Conservation (phyloP, 2,329 filamentous ascomycete genomes). For the Claviceps maximensis region DNA sequence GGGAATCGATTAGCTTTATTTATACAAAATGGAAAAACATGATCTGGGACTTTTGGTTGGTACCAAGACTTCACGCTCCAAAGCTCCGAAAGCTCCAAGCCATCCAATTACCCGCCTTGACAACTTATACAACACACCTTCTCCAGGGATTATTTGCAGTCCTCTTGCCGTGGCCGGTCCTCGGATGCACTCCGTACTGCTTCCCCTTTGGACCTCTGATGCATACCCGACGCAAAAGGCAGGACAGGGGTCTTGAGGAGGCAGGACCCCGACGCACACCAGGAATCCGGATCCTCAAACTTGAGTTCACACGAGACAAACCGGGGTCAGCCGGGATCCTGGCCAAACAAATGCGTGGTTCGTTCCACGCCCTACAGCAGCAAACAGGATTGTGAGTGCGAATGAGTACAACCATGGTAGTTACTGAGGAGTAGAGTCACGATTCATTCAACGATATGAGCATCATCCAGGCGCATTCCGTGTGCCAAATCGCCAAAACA, state of each 20-base stretch:
- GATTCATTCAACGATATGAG: too few relatives aligned
- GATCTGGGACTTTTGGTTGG: not conserved
- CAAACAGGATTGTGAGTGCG: not conserved
- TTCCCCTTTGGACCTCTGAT: too few relatives aligned
- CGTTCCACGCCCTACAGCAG: not conserved
- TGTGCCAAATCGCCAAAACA: too few relatives aligned
- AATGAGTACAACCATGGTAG: not conserved
- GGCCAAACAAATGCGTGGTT: not conserved
- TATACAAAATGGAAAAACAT: not conserved
- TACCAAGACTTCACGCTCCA: not conserved
- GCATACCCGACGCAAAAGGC: not conserved
- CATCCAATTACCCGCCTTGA: not conserved
- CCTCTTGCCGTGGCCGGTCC: not conserved
- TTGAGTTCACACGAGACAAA: not conserved
- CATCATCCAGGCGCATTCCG: too few relatives aligned
- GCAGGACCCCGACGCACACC: not conserved
- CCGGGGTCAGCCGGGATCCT: not conserved
- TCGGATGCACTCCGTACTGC: not conserved
- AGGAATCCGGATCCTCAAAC: not conserved
- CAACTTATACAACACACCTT: not conserved
- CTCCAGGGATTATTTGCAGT: not conserved
- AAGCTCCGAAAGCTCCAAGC: not conserved
- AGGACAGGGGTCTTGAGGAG: not conserved
- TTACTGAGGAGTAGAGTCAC: not conserved
- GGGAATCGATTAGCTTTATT: not conserved